Conservation (phyloP, 1,139 yeast genomes). For the Taphrina deformans region DNA sequence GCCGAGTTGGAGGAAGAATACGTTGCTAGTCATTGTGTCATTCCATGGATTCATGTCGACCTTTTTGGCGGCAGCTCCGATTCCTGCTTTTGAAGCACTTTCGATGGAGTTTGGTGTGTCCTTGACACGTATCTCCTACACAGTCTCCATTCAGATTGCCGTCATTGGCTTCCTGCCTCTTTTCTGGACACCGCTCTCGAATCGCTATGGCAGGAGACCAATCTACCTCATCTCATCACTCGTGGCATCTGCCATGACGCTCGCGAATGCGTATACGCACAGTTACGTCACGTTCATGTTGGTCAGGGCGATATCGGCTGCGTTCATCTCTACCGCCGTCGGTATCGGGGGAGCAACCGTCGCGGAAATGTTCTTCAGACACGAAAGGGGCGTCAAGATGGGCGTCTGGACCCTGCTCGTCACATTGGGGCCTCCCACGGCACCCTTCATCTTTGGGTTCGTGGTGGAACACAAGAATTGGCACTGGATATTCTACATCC, state of each 20-base stretch:
- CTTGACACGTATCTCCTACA: constrained; percentile 37
- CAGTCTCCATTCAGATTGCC: constrained; percentile 38
- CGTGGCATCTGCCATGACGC: constrained; percentile 33
- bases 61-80: constrained; percentile 39
- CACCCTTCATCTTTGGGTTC: constrained; percentile 40
- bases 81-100: constrained; percentile 39
- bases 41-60: constrained; percentile 38
- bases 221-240: constrained; percentile 35
- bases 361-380: constrained; percentile 38
- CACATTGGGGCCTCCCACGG: constrained; percentile 38
- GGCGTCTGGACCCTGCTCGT: constrained; percentile 40
- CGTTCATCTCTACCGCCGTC: constrained; percentile 38
- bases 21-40: constrained; percentile 36
- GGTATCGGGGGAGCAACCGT: constrained; percentile 39
- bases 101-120: constrained; percentile 37
- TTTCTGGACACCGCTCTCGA: constrained; percentile 39
- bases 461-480: constrained; percentile 38
- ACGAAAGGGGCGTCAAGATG: constrained; percentile 39
- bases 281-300: constrained; percentile 38
- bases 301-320: constrained; percentile 31
- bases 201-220: constrained; percentile 39
- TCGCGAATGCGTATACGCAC: constrained; percentile 40
- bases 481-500: constrained; percentile 37
- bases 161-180: constrained; percentile 38
- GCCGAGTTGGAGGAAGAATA: constrained; percentile 37